These are phyloP conservation scores for Apiotrichum veenhuisii DNA, from an alignment of 1,284 basidiomycete genomes.

Conservation along the genomic window DNA sequence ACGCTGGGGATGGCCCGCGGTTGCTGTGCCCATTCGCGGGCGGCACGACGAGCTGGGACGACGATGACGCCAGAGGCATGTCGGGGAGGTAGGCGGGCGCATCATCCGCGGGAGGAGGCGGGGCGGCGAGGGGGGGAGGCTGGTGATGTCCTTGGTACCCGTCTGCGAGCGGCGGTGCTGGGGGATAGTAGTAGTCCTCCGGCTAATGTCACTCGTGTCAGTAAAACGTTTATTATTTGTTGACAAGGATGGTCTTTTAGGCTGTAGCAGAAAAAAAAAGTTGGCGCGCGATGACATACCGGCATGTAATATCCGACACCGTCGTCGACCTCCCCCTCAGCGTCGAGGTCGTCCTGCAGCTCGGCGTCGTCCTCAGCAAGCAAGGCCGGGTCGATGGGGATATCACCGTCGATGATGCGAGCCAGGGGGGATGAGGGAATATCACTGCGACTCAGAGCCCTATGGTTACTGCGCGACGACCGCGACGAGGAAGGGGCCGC, in stretches of 20 bases:
- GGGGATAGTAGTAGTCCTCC: conserved; percentile 17
- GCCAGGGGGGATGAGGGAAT: conserved; percentile 6
- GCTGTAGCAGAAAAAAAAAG: neutral
- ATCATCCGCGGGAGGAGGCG: too few relatives aligned
- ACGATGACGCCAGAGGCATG: conserved; percentile 3
- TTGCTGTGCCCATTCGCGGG: conserved; percentile 12
- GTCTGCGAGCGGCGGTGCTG: neutral
- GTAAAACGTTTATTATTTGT: neutral
- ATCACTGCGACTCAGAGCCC: neutral
- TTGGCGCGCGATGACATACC: conserved; percentile 8
- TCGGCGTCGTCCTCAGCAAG: conserved; percentile 8
- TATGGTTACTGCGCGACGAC: conserved; percentile 13
- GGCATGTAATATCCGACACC: conserved; percentile 22
- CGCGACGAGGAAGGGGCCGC: conserved; percentile 16
- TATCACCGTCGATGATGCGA: conserved; percentile 6
- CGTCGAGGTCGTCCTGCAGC: conserved; percentile 19
- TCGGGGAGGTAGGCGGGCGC: neutral
- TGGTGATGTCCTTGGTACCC: neutral
- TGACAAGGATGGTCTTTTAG: neutral
- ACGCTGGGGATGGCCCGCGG: conserved; percentile 1
- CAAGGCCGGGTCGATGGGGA: conserved; percentile 16
- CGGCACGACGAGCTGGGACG: conserved; percentile 10
- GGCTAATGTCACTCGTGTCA: conserved; percentile 10
- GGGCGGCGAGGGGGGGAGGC: neutral
- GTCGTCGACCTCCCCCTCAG: conserved; percentile 22